Base-by-base conservation (phyloP, 179 eudicot species). In the Kewa caespitosa region DNA sequence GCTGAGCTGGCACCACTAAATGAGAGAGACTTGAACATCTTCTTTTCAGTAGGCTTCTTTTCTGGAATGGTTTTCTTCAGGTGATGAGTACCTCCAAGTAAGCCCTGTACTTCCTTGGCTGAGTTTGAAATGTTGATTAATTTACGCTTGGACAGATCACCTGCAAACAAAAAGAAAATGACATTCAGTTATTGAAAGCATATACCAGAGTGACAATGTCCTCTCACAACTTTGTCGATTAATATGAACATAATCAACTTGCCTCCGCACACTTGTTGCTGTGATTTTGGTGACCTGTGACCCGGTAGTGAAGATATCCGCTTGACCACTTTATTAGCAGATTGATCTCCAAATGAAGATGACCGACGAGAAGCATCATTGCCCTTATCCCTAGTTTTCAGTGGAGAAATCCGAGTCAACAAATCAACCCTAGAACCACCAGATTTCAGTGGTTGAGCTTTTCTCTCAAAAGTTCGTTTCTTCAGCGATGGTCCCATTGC, bases 1-100 rank as follows among this genome's bases (percentile, higher is more conserved):
- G 43, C 76, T 68, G 72, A 15, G 66, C 75, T 27, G 34, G 30
- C 63, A 36, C 62, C 78, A 70, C 69, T 39, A 41, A 79, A 59
- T 61, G 83, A 76, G 78, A 70, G 42, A 28, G 83, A 82, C 74
- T 80, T 80, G 27, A 4, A 23, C 63, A 75, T 38, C 74, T 75
- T 76, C 25, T 64, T 85, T 62, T 42, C 73, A 52, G 46, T 30
- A 60, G 10, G 31, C 55, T 60, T 61, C 52, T 63, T 66, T 64
- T 72, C 42, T 60, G 62, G 12, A 64, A 59, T 46, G 25, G 10
- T 66, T 67, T 68, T 74, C 78, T 46, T 69, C n/a, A 27, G 42
- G 12, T 36, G n/a, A n/a, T 75, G 39, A 30, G n/a, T n/a, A 69
- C 39, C 66, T 50, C 28, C 67, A 31, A 20, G 60, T 25, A 28